A percentile compares a stretch with the other conserved stretches of the same genome.
Evolutionary conservation across 164 flowering plant species (phyloP).

Genomic region (Piper longum): DNA sequence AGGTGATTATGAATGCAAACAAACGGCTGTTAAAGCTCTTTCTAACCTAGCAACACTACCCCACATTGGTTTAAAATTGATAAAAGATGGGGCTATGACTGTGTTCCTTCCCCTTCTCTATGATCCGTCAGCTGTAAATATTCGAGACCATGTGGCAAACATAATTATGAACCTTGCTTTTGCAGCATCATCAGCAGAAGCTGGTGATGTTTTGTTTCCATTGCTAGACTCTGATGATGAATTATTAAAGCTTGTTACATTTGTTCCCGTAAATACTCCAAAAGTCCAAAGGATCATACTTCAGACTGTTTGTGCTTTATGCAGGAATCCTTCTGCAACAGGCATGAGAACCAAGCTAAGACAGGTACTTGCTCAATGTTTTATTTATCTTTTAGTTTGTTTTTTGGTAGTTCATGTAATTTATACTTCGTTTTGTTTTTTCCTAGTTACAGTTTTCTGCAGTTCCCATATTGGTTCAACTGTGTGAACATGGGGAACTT

Average conservation of each 20-base stretch:
- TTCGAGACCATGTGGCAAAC: constrained; percentile 39
- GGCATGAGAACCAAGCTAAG: constrained; percentile 34
- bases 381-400: not conserved
- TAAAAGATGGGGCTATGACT: constrained; percentile 35
- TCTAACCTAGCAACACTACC: constrained; percentile 45
- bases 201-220: constrained; percentile 15
- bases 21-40: constrained; percentile 36
- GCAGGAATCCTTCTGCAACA: constrained; percentile 31
- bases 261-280: constrained; percentile 30
- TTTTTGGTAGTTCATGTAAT: not conserved
- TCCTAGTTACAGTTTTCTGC: constrained; percentile 28
- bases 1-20: constrained; percentile 25
- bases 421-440: not conserved
- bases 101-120: constrained; percentile 39
- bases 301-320: constrained; percentile 37
- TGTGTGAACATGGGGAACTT: constrained; percentile 27
- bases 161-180: constrained; percentile 45
- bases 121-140: constrained; percentile 21
- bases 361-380: constrained; percentile 29
- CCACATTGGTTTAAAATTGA: constrained; percentile 42
- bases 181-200: constrained; percentile 27
- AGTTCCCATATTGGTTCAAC: constrained; percentile 32
- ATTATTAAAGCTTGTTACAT: constrained; percentile 35
- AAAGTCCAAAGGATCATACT: constrained; percentile 40
- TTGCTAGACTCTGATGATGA: constrained; percentile 53